Evolutionary conservation across 768 basidiomycete genomes (phyloP).

Genomic region (Boletus sp.): DNA sequence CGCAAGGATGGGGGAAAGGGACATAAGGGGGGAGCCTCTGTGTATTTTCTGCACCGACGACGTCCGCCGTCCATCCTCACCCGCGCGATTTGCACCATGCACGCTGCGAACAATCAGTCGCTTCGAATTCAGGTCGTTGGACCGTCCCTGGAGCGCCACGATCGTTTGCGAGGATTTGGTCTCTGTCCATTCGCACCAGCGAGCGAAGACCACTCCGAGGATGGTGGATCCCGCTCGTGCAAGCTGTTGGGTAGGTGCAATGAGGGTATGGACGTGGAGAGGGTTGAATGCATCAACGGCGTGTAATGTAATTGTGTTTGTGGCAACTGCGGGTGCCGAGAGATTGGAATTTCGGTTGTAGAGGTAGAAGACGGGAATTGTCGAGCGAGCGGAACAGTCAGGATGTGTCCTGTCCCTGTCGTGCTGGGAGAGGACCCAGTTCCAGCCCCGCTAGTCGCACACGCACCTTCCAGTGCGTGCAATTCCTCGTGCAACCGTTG

Average conservation of each 20-base stretch:
- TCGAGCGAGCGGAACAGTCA: not conserved
- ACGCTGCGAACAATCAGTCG: not conserved
- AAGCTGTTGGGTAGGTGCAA: slow-evolving; percentile 8
- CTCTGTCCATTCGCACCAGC: slow-evolving; percentile 25
- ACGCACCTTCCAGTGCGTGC: slow-evolving; percentile 35
- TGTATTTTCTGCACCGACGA: not conserved
- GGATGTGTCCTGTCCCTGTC: not conserved
- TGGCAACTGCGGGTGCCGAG: not conserved
- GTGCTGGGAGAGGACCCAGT: not conserved
- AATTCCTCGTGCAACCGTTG: slow-evolving; percentile 62
- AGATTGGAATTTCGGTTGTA: not conserved
- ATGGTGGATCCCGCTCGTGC: slow-evolving; percentile 19
- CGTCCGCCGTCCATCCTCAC: not conserved
- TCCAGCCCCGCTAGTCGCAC: not conserved
- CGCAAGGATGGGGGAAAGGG: not conserved
- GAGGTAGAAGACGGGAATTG: not conserved
- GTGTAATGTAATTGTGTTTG: slow-evolving; percentile 9
- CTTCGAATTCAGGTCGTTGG: slow-evolving; percentile 11
- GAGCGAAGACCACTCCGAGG: slow-evolving; percentile 30
- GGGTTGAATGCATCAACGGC: slow-evolving; percentile 2
- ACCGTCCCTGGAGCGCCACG: slow-evolving; percentile 27
- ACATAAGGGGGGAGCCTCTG: not conserved
- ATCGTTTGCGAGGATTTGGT: slow-evolving; percentile 24
- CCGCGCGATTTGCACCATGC: not conserved
- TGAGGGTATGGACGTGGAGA: slow-evolving; percentile 1